A percentile compares a stretch with the other conserved stretches of the same genome.
Conservation (phyloP, 2,329 filamentous ascomycete species). For the Mycosphaerelloides madeirae region DNA sequence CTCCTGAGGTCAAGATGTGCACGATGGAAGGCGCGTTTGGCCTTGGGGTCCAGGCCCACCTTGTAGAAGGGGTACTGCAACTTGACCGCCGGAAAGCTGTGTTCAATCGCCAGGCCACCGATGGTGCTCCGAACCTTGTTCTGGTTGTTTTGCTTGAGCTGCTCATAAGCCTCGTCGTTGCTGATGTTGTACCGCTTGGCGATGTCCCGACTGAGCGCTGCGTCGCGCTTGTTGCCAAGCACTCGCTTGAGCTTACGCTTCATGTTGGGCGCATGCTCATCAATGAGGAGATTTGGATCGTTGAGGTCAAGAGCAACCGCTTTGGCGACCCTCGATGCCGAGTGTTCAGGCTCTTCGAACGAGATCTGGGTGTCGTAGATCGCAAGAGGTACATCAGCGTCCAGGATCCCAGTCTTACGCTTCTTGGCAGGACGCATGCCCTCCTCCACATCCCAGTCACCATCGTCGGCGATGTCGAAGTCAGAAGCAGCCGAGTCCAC, state of each 20-base stretch:
- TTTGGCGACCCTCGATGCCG: constrained; percentile 68
- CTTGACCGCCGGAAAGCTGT: constrained; percentile 85
- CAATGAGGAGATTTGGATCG: constrained; percentile 80
- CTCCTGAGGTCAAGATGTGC: constrained; percentile 65
- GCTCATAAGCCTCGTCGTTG: constrained; percentile 92
- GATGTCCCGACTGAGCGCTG: constrained; percentile 66
- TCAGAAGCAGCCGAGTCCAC: constrained; percentile 1
- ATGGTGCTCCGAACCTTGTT: constrained; percentile 92
- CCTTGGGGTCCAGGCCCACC: constrained; percentile 67
- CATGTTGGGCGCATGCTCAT: constrained; percentile 62
- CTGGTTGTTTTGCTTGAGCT: constrained; percentile 93
- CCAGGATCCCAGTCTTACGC: constrained; percentile 49
- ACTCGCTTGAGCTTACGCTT: constrained; percentile 50
- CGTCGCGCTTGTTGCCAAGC: constrained; percentile 59
- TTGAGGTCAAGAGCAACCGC: constrained; percentile 79
- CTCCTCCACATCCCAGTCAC: constrained; percentile 35
- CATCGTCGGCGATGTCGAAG: constrained; percentile 21
- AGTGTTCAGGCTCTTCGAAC: constrained; percentile 74
- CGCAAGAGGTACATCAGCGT: constrained; percentile 16
- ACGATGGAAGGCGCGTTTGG: constrained; percentile 79
- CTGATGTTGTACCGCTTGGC: constrained; percentile 87
- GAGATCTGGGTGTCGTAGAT: constrained; percentile 36
- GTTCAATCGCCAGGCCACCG: constrained; percentile 87
- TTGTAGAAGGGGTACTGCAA: constrained; percentile 96
- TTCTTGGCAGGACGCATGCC: constrained; percentile 55